Evolutionary conservation across 768 basidiomycete genomes (phyloP), one percentile per base, ranked within the genome.

Genomic region (Peribolospora baueri): DNA sequence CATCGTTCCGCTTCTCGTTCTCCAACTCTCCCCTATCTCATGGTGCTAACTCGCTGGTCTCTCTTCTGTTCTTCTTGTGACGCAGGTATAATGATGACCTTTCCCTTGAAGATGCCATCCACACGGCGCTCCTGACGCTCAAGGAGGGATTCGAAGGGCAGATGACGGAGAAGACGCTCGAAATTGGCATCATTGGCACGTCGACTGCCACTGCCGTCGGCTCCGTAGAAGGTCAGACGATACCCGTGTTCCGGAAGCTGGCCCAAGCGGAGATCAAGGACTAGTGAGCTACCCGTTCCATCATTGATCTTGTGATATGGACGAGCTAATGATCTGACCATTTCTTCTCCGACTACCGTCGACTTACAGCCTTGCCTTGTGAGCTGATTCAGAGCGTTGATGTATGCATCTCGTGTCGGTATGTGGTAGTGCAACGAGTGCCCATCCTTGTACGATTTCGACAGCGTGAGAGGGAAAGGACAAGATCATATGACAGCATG

Each of bases 121-220:
- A 99, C 69, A 98, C 93, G 9, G 93, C 93, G 42, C 77, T 99
- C 39, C 70, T 99, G 60, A 99, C 93, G 42, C 73, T 97, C 60
- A 97, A 98, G 70, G 93, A 97, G 70, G 90, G 93, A 3, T 98
- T 97, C 63, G 93, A 99, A 69, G 93, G 93, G n/a, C 85, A 95
- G 66, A 95, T 99, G 91, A 95, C 91, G 39, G 93, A 95, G 71
- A 90, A 93, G 73, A 99, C 93, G 49, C 93, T 99, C 65, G 93
- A 99, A 71, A 86, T 99, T 52, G 93, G 93, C 42, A 80, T 99
- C 46, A 77, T 97, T 60, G 91, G 87, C 51, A 82, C 90, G 11
- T 85, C 87, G 6, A 82, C 81, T 9, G 64, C 68, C 25, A 74
- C 74, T 50, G 72, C 74, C 59, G 65, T 75, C 56, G 79, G 80